phyloP scores from a whole-genome alignment of 2,329 filamentous ascomycete genomes.

The Fusarium drepaniforme region DNA sequence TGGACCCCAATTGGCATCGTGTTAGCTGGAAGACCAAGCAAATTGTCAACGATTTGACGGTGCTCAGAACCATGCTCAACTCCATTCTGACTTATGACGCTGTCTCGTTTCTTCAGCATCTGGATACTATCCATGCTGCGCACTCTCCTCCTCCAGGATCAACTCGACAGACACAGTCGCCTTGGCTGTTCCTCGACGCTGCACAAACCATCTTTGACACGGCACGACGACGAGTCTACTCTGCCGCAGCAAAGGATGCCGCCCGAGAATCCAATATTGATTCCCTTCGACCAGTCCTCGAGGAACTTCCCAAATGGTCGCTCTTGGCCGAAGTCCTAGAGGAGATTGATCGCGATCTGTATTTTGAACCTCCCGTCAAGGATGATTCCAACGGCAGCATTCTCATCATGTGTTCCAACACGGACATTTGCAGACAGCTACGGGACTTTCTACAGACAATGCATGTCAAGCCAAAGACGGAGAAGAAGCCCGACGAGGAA shows the following conservation, averaged over 20 bases:
- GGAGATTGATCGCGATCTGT: slow-evolving; percentile 92
- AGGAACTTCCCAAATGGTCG: slow-evolving; percentile 95
- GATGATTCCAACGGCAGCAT: slow-evolving; percentile 94
- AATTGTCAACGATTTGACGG: slow-evolving; percentile 89
- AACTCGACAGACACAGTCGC: slow-evolving; percentile 88
- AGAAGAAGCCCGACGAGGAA: slow-evolving; percentile 56
- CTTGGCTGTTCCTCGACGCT: slow-evolving; percentile 96
- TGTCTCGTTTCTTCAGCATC: slow-evolving; percentile 90
- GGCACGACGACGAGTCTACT: slow-evolving; percentile 89
- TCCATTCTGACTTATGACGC: slow-evolving; percentile 87
- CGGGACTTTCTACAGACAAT: slow-evolving; percentile 93
- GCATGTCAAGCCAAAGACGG: slow-evolving; percentile 74
- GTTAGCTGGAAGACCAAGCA: slow-evolving; percentile 95
- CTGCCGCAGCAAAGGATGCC: slow-evolving; percentile 70
- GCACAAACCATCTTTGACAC: slow-evolving; percentile 95
- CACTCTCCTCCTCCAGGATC: slow-evolving; percentile 91
- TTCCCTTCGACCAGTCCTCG: slow-evolving; percentile 82
- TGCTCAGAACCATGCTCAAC: slow-evolving; percentile 86
- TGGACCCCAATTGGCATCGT: slow-evolving; percentile 97
- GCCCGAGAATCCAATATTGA: slow-evolving; percentile 63
- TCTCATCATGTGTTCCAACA: slow-evolving; percentile 94
- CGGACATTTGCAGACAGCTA: slow-evolving; percentile 86
- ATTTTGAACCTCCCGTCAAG: slow-evolving; percentile 80
- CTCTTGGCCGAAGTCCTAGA: slow-evolving; percentile 90
- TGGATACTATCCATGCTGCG: slow-evolving; percentile 93